Conservation (phyloP, 2,329 filamentous ascomycete genomes). For the Lasiodiplodia theobromae region DNA sequence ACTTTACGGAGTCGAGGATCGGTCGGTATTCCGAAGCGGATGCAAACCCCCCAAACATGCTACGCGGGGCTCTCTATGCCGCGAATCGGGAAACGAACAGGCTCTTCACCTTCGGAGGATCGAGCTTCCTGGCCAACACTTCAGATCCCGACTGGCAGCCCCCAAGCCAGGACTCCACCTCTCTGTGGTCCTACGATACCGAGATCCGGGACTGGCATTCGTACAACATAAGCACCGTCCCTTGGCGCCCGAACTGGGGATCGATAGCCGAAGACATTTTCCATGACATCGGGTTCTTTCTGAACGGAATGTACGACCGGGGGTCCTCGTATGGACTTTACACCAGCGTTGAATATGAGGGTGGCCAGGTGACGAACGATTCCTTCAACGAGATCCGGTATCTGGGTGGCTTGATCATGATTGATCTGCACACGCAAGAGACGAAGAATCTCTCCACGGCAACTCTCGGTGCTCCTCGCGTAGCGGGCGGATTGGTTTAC, state of each 20-base stretch:
- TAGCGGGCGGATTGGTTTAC: slow-evolving; percentile 1
- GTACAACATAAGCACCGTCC: slow-evolving; percentile 28
- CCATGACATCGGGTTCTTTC: neutral
- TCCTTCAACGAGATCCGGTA: neutral
- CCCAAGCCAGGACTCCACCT: slow-evolving; percentile 37
- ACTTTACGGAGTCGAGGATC: slow-evolving; percentile 38
- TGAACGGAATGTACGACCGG: slow-evolving; percentile 14
- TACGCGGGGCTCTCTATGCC: slow-evolving; percentile 41
- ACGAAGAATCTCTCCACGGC: slow-evolving; percentile 5
- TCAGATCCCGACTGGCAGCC: slow-evolving; percentile 40
- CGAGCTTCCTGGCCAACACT: slow-evolving; percentile 39
- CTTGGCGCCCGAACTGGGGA: slow-evolving; percentile 51
- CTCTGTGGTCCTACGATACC: slow-evolving; percentile 43
- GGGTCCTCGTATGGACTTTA: slow-evolving; percentile 3
- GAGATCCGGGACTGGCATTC: slow-evolving; percentile 34
- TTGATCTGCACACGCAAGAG: neutral
- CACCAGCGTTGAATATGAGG: neutral
- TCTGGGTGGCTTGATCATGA: neutral
- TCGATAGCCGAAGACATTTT: neutral
- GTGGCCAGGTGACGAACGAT: neutral
- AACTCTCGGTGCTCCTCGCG: neutral
- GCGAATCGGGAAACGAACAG: slow-evolving; percentile 35
- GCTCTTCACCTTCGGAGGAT: slow-evolving; percentile 45
- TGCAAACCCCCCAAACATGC: slow-evolving; percentile 36
- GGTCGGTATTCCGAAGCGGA: slow-evolving; percentile 35